Conservation (phyloP, 2,329 filamentous ascomycete species). For the Dothideomycetes sp. region DNA sequence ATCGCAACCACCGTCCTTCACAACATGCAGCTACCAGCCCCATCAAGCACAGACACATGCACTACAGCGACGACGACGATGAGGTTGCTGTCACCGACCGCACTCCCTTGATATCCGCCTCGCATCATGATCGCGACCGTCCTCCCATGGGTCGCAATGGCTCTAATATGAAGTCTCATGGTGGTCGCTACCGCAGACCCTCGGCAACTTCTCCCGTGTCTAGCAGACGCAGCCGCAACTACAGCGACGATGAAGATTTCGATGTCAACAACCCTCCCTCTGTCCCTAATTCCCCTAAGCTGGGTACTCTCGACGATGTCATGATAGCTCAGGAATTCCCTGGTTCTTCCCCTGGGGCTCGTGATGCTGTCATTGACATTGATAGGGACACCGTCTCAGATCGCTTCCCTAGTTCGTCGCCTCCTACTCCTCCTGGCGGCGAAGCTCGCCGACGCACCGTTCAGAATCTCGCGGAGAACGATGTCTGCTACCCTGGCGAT, state of each 20-base stretch:
- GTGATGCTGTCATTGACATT: constrained; percentile 44
- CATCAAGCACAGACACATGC: constrained; percentile 11
- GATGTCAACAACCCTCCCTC: constrained; percentile 60
- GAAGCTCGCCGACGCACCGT: constrained; percentile 48
- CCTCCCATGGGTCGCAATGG: constrained; percentile 18
- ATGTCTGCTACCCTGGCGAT: constrained; percentile 84
- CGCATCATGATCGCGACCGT: constrained; percentile 25
- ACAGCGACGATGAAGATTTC: constrained; percentile 34
- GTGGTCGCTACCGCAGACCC: constrained; percentile 14
- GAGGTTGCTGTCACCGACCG: constrained; percentile 39
- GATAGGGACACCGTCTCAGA: constrained; percentile 28
- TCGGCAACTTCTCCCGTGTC: constrained; percentile 19
- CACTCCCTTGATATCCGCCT: constrained; percentile 44
- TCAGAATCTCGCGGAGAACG: constrained; percentile 61
- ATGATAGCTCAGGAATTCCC: constrained; percentile 60
- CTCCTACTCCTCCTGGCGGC: constrained; percentile 32
- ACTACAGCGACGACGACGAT: constrained; percentile 33
- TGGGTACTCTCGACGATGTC: constrained; percentile 51
- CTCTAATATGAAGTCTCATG: constrained; percentile 15
- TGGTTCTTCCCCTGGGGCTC: constrained; percentile 26
- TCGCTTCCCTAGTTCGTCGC: constrained; percentile 29
- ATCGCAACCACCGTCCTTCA: constrained; percentile 10
- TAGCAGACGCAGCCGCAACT: constrained; percentile 17
- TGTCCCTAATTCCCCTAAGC: constrained; percentile 48
- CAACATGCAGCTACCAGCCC: constrained; percentile 13